Evolutionary conservation across 106 monocot species (phyloP).

Genomic region (Chionographis japonica): DNA sequence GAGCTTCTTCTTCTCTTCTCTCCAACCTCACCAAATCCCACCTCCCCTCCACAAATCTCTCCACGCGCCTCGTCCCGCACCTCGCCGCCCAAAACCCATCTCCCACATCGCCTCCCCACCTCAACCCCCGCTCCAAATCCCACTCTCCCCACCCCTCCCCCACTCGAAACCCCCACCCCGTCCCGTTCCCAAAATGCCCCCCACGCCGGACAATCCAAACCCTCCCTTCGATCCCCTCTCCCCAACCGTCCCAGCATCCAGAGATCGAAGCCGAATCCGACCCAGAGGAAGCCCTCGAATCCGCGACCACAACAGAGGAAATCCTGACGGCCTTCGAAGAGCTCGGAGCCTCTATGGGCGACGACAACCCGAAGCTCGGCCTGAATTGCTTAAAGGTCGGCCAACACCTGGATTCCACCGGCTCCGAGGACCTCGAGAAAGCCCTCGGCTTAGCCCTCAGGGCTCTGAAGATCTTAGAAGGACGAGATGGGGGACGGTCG

Average conservation of each 20-base stretch:
- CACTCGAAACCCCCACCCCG: neutral
- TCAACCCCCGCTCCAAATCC: neutral
- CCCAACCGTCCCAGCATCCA: too few relatives aligned
- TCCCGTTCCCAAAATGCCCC: neutral
- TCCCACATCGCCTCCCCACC: neutral
- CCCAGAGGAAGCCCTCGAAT: slow-evolving; percentile 19
- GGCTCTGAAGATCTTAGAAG: slow-evolving; percentile 48
- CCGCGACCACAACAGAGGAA: slow-evolving; percentile 26
- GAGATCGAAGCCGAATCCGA: neutral
- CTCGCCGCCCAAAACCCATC: slow-evolving; percentile 2
- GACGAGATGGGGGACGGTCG: slow-evolving; percentile 29
- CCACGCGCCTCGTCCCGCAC: neutral
- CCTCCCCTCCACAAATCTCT: neutral
- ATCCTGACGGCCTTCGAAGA: slow-evolving; percentile 34
- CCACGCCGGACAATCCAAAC: slow-evolving; percentile 20
- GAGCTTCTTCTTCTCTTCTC: slow-evolving; percentile 23
- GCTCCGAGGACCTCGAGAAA: slow-evolving; percentile 24
- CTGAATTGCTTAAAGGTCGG: slow-evolving; percentile 46
- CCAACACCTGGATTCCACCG: slow-evolving; percentile 38
- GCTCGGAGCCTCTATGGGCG: slow-evolving; percentile 29
- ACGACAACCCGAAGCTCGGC: slow-evolving; percentile 30
- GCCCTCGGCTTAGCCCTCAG: slow-evolving; percentile 51
- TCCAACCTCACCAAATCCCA: slow-evolving; percentile 14
- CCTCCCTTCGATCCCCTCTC: slow-evolving; percentile 7
- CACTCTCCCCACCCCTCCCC: neutral